Percentiles rank a stretch among this genome's conserved stretches.
phyloP scores from a whole-genome alignment of 78 protist species.

The Dictyostelium brefeldianum region DNA sequence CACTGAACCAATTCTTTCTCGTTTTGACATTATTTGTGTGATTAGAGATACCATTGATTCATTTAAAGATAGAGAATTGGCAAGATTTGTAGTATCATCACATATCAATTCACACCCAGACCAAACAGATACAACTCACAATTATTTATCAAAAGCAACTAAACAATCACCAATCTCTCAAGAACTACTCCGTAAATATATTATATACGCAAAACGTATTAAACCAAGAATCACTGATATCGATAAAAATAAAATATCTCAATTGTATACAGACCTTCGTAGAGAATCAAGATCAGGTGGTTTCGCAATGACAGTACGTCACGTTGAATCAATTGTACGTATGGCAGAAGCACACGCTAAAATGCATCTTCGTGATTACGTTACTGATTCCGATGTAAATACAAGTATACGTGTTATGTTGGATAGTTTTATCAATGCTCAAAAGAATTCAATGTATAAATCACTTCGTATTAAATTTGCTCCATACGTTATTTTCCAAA shows the following conservation, averaged over 20 bases:
- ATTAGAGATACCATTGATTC: constrained; percentile 94
- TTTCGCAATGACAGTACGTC: constrained; percentile 96
- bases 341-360: constrained; percentile 98
- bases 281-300: constrained; percentile 93
- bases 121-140: background rate
- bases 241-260: constrained; percentile 87
- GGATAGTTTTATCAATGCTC: constrained; percentile 94
- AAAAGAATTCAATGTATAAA: constrained; percentile 81
- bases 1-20: constrained; percentile 98
- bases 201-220: constrained; percentile 78
- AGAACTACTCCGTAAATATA: constrained; percentile 95
- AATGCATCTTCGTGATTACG: constrained; percentile 97
- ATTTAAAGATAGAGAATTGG: constrained; percentile 91
- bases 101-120: constrained; percentile 94
- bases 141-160: constrained; percentile 38
- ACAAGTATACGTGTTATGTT: constrained; percentile 95
- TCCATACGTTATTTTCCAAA: constrained; percentile 78
- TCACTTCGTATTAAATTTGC: constrained; percentile 71
- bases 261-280: constrained; percentile 95
- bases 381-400: constrained; percentile 93
- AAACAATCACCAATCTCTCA: constrained; percentile 88
- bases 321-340: constrained; percentile 95
- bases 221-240: constrained; percentile 67
- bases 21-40: constrained; percentile 97
- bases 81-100: constrained; percentile 92